phyloP scores from a whole-genome alignment of 441 rosid genomes.

The Theobroma grandiflorum region DNA sequence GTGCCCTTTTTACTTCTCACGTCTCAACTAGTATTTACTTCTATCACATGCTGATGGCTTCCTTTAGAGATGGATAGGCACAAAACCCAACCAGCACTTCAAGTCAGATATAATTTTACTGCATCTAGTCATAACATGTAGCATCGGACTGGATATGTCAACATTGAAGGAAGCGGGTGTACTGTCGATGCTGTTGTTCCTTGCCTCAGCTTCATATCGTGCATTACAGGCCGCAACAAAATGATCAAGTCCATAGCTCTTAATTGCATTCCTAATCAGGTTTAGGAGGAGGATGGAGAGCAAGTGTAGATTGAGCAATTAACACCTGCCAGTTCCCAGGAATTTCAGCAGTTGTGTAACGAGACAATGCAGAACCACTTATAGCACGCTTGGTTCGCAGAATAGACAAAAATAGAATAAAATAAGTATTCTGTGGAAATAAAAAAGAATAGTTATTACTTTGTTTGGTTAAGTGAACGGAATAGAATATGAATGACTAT shows the following conservation, averaged over 20 bases:
- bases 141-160: constrained; percentile 43
- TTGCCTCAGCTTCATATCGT: constrained; percentile 11
- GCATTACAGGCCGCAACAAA: neutral
- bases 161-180: constrained; percentile 5
- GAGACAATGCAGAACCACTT: constrained; percentile 28
- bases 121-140: constrained; percentile 43
- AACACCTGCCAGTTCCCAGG: constrained; percentile 30
- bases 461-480: no score
- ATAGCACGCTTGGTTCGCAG: no score
- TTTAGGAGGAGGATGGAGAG: constrained; percentile 31
- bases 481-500: no score
- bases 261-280: neutral
- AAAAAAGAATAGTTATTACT: no score
- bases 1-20: no score
- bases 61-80: constrained; percentile 38
- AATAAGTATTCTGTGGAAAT: no score
- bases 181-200: neutral
- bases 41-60: neutral
- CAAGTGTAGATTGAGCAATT: constrained; percentile 28
- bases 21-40: no score
- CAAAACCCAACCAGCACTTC: constrained; percentile 36
- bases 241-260: neutral
- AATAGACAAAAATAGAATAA: no score
- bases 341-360: constrained; percentile 13
- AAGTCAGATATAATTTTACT: constrained; percentile 36